Percentiles rank a stretch among this genome's conserved stretches.
Conservation (phyloP, 352 stramenopile species). For the Pilasporangium apinafurcum region DNA sequence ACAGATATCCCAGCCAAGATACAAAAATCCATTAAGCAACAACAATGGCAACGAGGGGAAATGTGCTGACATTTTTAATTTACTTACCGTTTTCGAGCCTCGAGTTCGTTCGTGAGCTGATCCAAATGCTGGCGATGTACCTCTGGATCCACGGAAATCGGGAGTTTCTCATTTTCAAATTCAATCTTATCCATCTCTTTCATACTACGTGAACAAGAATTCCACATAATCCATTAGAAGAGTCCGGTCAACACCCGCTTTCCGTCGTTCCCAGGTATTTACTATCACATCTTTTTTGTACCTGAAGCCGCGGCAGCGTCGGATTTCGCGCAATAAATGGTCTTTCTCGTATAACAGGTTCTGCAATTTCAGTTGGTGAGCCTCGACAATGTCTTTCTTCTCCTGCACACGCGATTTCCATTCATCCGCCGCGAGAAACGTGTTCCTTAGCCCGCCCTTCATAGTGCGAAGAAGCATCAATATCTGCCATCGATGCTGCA, state of each 20-base stretch:
- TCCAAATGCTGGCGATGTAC: conserved; percentile 56
- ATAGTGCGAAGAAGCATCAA: conserved; percentile 46
- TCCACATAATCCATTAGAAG: neutral
- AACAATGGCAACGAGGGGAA: neutral
- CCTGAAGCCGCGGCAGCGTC: conserved; percentile 58
- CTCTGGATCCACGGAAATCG: conserved; percentile 44
- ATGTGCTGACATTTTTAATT: neutral
- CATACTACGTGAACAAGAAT: conserved; percentile 18
- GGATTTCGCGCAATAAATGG: conserved; percentile 72
- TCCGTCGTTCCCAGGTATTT: neutral
- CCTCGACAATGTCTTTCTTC: conserved; percentile 67
- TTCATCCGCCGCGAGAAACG: conserved; percentile 61
- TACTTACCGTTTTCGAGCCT: conserved; percentile 48
- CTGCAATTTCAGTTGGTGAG: conserved; percentile 73
- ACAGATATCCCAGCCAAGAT: neutral
- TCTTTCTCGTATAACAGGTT: conserved; percentile 84
- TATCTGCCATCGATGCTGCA: conserved; percentile 48
- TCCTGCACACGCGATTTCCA: conserved; percentile 60
- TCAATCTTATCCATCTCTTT: conserved; percentile 82
- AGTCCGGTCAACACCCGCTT: neutral
- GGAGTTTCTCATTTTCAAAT: conserved; percentile 43
- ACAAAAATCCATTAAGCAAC: neutral
- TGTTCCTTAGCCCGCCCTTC: conserved; percentile 53
- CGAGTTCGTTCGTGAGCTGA: conserved; percentile 58
- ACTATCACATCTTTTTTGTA: neutral